Evolutionary conservation across 1,284 basidiomycete species (phyloP).

Genomic region (Naganishia liquefaciens): DNA sequence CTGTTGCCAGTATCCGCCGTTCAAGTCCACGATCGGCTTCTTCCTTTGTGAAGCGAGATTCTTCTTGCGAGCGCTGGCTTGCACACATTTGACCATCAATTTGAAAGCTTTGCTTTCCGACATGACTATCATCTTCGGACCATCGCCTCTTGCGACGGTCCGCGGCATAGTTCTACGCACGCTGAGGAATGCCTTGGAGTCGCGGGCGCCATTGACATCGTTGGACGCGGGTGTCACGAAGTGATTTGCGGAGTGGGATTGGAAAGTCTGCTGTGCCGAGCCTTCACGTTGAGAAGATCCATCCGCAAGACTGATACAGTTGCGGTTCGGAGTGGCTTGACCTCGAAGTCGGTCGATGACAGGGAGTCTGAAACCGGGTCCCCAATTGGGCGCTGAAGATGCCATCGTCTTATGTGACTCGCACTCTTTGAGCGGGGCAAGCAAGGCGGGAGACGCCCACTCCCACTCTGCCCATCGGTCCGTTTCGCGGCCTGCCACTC

Average conservation of each 20-base stretch:
- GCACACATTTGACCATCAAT: slow-evolving; percentile 24
- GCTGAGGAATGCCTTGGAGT: slow-evolving; percentile 5
- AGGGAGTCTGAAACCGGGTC: neutral
- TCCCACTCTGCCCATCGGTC: slow-evolving; percentile 1
- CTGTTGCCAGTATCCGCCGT: neutral
- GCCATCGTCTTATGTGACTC: neutral
- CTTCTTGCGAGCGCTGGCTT: slow-evolving; percentile 23
- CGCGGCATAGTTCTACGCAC: slow-evolving; percentile 15
- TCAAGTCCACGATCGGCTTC: neutral
- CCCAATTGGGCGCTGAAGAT: neutral
- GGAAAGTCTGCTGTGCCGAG: neutral
- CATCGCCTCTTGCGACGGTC: neutral
- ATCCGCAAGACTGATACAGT: neutral
- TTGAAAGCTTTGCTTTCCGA: slow-evolving; percentile 28
- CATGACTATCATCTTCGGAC: slow-evolving; percentile 20
- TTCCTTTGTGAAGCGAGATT: slow-evolving; percentile 7
- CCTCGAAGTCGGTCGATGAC: slow-evolving; percentile 5
- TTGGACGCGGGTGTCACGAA: slow-evolving; percentile 5
- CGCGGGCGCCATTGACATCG: neutral
- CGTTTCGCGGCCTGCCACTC: neutral
- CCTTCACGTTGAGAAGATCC: neutral
- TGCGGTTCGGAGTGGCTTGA: slow-evolving; percentile 9
- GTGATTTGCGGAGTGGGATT: neutral
- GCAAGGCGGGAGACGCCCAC: neutral
- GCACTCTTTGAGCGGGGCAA: too few relatives aligned